phyloP scores from a whole-genome alignment of 768 basidiomycete species.

The Lactifluus subvellereus region DNA sequence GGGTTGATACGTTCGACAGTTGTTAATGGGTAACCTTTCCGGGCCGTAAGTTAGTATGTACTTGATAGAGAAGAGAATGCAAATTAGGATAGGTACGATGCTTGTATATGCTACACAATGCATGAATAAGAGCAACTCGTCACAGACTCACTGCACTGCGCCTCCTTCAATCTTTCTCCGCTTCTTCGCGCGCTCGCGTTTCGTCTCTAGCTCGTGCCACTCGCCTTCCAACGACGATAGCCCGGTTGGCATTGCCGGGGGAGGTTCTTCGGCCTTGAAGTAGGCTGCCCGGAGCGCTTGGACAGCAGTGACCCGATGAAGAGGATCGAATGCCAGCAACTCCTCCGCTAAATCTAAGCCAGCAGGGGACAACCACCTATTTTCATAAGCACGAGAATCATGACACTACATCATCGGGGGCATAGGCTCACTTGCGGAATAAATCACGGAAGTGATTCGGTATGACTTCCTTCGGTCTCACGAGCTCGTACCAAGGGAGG shows the following conservation, averaged over 20 bases:
- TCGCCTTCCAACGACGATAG: slow-evolving; percentile 82
- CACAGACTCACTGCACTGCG: slow-evolving; percentile 14
- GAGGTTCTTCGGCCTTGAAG: slow-evolving; percentile 76
- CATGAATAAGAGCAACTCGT: slow-evolving; percentile 24
- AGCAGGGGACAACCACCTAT: slow-evolving; percentile 80
- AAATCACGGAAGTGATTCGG: slow-evolving; percentile 73
- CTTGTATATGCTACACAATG: slow-evolving; percentile 29
- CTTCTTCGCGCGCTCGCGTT: slow-evolving; percentile 82
- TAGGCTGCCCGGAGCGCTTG: slow-evolving; percentile 81
- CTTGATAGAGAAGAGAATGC: slow-evolving; percentile 15
- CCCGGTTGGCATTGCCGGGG: slow-evolving; percentile 70
- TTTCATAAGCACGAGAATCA: background rate
- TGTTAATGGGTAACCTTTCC: slow-evolving; percentile 22
- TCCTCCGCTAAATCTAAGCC: slow-evolving; percentile 83
- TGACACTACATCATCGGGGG: background rate
- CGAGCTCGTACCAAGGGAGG: slow-evolving; percentile 98
- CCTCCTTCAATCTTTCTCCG: slow-evolving; percentile 53
- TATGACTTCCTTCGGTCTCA: slow-evolving; percentile 76
- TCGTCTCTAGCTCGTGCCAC: slow-evolving; percentile 97
- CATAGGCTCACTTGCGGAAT: slow-evolving; percentile 69
- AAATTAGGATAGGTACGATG: slow-evolving; percentile 20
- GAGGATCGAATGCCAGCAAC: slow-evolving; percentile 77
- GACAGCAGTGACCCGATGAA: slow-evolving; percentile 63
- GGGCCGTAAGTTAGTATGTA: slow-evolving; percentile 12
- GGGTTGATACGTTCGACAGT: slow-evolving; percentile 46